Conservation (phyloP, 2,329 filamentous ascomycete species). For the Talaromyces albobiverticillius region DNA sequence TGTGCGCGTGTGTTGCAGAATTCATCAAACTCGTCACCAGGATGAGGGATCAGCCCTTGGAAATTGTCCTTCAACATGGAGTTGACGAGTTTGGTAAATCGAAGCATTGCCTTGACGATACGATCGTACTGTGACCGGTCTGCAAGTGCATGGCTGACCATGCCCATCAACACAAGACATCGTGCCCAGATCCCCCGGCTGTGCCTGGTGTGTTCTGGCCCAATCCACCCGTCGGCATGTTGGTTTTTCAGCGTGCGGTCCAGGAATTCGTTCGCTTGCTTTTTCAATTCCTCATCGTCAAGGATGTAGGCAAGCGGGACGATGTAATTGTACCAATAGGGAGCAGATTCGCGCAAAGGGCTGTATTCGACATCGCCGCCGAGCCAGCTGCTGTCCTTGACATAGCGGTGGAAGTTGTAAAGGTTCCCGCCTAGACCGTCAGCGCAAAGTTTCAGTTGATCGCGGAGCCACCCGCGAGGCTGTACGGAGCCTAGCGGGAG, state of each 20-base stretch:
- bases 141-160: slow-evolving; percentile 14
- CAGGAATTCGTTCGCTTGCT: slow-evolving; percentile 13
- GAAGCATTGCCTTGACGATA: slow-evolving; percentile 13
- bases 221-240: slow-evolving; percentile 16
- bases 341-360: slow-evolving; percentile 13
- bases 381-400: slow-evolving; percentile 12
- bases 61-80: slow-evolving; percentile 15
- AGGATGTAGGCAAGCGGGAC: slow-evolving; percentile 15
- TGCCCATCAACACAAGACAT: slow-evolving; percentile 15
- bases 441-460: slow-evolving; percentile 14
- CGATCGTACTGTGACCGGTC: slow-evolving; percentile 14
- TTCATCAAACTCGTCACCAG: slow-evolving; percentile 13
- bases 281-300: slow-evolving; percentile 13
- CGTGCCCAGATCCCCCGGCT: slow-evolving; percentile 13
- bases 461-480: slow-evolving; percentile 13
- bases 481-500: slow-evolving; percentile 12
- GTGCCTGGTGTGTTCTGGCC: slow-evolving; percentile 12
- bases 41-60: slow-evolving; percentile 14
- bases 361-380: slow-evolving; percentile 12
- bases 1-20: slow-evolving; percentile 15
- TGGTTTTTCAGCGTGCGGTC: slow-evolving; percentile 13
- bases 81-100: slow-evolving; percentile 7
- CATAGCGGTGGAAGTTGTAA: slow-evolving; percentile 13
- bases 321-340: slow-evolving; percentile 16
- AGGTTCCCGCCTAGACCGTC: slow-evolving; percentile 13